phyloP scores from a whole-genome alignment of 306 rosid species.

The Vigna hirtella region DNA sequence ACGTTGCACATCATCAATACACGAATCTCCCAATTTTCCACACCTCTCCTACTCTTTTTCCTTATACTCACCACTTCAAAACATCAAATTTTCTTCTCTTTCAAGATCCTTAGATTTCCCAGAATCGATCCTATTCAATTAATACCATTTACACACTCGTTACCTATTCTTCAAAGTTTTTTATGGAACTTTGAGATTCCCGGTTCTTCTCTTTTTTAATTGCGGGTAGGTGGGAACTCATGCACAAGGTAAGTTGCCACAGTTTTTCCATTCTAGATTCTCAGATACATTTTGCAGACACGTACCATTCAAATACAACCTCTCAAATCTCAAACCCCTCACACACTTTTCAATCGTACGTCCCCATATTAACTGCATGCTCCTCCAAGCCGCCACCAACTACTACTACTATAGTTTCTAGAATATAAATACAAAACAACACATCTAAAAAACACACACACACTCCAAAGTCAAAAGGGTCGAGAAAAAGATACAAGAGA shows the following conservation, averaged over 20 bases:
- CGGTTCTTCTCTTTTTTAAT: neutral
- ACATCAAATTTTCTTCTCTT: neutral
- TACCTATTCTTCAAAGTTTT: neutral
- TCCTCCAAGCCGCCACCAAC: constrained; percentile 24
- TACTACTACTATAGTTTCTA: neutral
- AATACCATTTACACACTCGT: neutral
- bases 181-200: neutral
- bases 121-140: constrained; percentile 14
- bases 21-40: neutral
- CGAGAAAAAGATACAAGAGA: neutral
- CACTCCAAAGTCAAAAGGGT: neutral
- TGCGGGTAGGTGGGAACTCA: constrained; percentile 48
- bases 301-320: constrained; percentile 42
- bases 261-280: constrained; percentile 53
- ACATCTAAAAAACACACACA: neutral
- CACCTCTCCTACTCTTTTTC: neutral
- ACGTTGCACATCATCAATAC: constrained; percentile 23
- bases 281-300: constrained; percentile 47
- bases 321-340: constrained; percentile 31
- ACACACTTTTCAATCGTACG: neutral
- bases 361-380: constrained; percentile 41
- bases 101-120: constrained; percentile 25
- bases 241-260: constrained; percentile 53
- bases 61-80: neutral
- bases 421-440: constrained; percentile 35